phyloP scores from a whole-genome alignment of 2,329 filamentous ascomycete species.

The Bisporella sp. region DNA sequence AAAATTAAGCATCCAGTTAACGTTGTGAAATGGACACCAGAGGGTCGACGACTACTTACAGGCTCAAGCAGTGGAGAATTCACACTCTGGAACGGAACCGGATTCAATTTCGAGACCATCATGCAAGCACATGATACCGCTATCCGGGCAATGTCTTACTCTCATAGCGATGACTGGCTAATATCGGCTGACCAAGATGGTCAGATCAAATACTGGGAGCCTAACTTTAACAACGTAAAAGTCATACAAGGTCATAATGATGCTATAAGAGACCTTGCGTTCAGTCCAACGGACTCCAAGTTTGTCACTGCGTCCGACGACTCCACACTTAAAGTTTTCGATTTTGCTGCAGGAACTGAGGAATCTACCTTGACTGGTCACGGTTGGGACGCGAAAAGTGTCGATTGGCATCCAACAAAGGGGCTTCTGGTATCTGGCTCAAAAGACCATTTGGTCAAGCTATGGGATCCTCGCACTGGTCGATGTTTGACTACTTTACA shows the following conservation, averaged over 20 bases:
- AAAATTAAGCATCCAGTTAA: slow-evolving; percentile 98
- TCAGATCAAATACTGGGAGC: slow-evolving; percentile 96
- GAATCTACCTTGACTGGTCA: slow-evolving; percentile 86
- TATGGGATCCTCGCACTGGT: slow-evolving; percentile 93
- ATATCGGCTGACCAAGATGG: slow-evolving; percentile 94
- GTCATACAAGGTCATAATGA: slow-evolving; percentile 87
- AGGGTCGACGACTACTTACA: slow-evolving; percentile 84
- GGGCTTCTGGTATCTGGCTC: slow-evolving; percentile 91
- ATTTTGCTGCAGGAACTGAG: slow-evolving; percentile 80
- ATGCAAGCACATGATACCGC: slow-evolving; percentile 95
- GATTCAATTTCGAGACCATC: slow-evolving; percentile 99
- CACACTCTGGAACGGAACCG: slow-evolving; percentile 96
- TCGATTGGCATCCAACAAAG: slow-evolving; percentile 96
- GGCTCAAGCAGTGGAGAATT: slow-evolving; percentile 97
- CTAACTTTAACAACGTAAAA: slow-evolving; percentile 98
- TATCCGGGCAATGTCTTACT: slow-evolving; percentile 78
- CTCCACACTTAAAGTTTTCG: slow-evolving; percentile 87
- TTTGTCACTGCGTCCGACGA: slow-evolving; percentile 97
- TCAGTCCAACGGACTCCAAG: slow-evolving; percentile 89
- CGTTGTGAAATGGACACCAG: slow-evolving; percentile 94
- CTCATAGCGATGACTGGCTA: slow-evolving; percentile 94
- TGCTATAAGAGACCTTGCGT: slow-evolving; percentile 84
- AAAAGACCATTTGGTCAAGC: slow-evolving; percentile 94
- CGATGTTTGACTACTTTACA: slow-evolving; percentile 90
- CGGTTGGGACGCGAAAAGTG: slow-evolving; percentile 94